A percentile compares a stretch with the other conserved stretches of the same genome.
Conservation (phyloP, 73 alveolate genomes). For the Durusdinium trenchii region DNA sequence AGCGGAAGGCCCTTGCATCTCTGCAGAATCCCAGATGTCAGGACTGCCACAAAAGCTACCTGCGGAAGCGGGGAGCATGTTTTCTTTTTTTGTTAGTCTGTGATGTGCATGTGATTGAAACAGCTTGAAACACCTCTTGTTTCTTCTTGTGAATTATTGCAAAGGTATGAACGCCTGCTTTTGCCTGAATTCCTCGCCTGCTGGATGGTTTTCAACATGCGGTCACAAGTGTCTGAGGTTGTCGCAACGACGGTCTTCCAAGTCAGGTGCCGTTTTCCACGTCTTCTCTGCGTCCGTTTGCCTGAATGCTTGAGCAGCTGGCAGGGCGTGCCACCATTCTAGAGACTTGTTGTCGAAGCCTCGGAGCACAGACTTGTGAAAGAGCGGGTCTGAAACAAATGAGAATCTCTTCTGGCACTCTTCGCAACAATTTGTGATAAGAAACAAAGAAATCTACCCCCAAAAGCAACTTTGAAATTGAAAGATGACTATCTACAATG, state of each 20-base stretch:
- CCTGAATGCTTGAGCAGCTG: slow-evolving; percentile 85
- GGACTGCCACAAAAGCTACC: slow-evolving; percentile 75
- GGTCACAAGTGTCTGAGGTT: background rate
- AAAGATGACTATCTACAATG: too few species aligned
- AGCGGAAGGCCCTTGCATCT: slow-evolving; percentile 84
- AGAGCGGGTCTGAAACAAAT: too few species aligned
- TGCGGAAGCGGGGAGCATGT: background rate
- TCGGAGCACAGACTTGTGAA: too few species aligned
- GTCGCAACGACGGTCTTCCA: background rate
- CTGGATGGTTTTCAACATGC: background rate
- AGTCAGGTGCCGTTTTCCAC: background rate
- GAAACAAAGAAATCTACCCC: too few species aligned
- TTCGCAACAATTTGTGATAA: too few species aligned
- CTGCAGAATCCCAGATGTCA: slow-evolving; percentile 47
- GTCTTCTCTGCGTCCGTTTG: background rate
- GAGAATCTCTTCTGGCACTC: too few species aligned
- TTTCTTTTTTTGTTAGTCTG: background rate
- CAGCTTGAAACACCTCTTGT: background rate
- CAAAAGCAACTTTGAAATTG: too few species aligned
- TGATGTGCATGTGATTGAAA: background rate
- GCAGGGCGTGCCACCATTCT: slow-evolving; percentile 59
- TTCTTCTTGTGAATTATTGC: background rate
- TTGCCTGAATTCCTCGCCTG: background rate
- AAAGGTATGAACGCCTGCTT: background rate
- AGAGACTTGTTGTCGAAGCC: slow-evolving; percentile 76